phyloP scores from a whole-genome alignment of 1,284 basidiomycete genomes.

The Neonothopanus nambi region DNA sequence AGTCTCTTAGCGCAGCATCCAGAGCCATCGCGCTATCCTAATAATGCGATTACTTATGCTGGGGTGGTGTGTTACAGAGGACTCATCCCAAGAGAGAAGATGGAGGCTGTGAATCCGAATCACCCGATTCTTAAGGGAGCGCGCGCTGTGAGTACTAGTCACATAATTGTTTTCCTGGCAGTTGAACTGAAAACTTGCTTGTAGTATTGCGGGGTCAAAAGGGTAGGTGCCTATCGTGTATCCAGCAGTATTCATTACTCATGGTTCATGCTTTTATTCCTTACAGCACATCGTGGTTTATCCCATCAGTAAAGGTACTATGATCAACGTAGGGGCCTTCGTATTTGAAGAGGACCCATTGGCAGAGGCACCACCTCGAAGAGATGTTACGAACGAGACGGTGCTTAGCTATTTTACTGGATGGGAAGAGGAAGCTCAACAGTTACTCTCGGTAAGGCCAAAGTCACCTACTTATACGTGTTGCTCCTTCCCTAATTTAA shows the following conservation, averaged over 20 bases:
- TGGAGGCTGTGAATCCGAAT: neutral
- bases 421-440: neutral
- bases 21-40: neutral
- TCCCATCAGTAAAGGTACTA: neutral
- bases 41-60: slow-evolving; percentile 11
- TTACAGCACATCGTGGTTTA: neutral
- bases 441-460: no score
- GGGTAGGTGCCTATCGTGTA: neutral
- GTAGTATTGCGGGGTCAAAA: slow-evolving; percentile 11
- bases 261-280: neutral
- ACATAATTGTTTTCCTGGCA: no score
- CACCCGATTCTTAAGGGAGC: neutral
- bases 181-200: no score
- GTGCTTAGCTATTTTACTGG: neutral
- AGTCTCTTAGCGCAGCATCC: neutral
- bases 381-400: neutral
- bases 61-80: slow-evolving; percentile 7
- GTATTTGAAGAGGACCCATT: slow-evolving; percentile 32
- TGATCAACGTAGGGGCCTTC: neutral
- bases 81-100: slow-evolving; percentile 3
- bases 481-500: neutral
- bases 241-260: neutral
- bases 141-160: no score
- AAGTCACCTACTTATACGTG: slow-evolving; percentile 3
- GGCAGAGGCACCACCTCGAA: neutral